phyloP scores from a whole-genome alignment of 2,329 filamentous ascomycete species.

The Cladosporium sp. region DNA sequence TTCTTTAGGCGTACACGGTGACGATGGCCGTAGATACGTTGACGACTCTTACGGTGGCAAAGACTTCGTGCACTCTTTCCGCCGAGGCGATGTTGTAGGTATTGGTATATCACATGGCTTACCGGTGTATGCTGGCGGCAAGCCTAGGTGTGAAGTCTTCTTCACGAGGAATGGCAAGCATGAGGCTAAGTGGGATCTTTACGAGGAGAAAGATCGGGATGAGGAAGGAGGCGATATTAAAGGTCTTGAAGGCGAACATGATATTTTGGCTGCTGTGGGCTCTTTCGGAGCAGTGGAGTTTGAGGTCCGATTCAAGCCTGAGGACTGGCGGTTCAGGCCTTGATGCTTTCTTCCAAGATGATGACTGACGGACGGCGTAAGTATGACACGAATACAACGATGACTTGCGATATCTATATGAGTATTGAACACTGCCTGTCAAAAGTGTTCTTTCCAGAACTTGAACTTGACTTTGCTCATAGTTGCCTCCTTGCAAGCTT shows the following conservation, averaged over 20 bases:
- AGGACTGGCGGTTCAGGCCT: constrained; percentile 31
- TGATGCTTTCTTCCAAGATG: neutral
- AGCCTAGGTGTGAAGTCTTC: constrained; percentile 58
- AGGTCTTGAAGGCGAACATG: constrained; percentile 62
- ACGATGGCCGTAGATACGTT: constrained; percentile 72
- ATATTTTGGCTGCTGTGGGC: constrained; percentile 67
- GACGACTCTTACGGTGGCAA: constrained; percentile 72
- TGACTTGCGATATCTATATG: neutral
- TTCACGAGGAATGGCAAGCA: constrained; percentile 63
- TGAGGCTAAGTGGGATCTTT: constrained; percentile 64
- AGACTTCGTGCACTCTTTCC: constrained; percentile 62
- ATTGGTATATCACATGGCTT: constrained; percentile 62
- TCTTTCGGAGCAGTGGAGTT: constrained; percentile 65
- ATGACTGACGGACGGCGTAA: neutral
- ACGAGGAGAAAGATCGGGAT: constrained; percentile 66
- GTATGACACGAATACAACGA: neutral
- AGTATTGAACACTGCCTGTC: neutral
- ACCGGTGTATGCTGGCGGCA: constrained; percentile 21
- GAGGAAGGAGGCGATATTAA: constrained; percentile 56
- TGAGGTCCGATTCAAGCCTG: constrained; percentile 48
- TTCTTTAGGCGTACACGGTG: constrained; percentile 70
- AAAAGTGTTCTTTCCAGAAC: constrained; percentile 96
- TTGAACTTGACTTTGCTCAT: constrained; percentile 81
- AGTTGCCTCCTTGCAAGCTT: constrained; percentile 69
- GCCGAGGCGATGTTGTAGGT: constrained; percentile 63